phyloP scores from a whole-genome alignment of 352 stramenopile species.

The Pythium periplocum region DNA sequence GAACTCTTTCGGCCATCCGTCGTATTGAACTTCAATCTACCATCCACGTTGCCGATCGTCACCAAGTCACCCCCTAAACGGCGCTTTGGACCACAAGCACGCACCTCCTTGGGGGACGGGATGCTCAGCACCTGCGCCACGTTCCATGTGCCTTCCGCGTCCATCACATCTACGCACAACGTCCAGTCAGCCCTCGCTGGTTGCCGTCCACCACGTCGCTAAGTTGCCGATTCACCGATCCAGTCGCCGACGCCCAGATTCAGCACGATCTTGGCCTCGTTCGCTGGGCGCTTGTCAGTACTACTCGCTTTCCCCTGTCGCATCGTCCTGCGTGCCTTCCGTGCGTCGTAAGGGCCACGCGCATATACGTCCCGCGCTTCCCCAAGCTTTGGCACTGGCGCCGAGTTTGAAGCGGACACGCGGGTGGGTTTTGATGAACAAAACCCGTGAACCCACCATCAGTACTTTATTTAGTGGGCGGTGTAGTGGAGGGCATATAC shows the following conservation, averaged over 20 bases:
- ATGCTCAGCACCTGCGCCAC: slow-evolving; percentile 43
- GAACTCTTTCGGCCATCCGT: slow-evolving; percentile 52
- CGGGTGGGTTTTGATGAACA: no score
- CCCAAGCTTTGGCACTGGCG: no score
- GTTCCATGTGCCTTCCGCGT: slow-evolving; percentile 63
- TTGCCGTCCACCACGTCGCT: not conserved
- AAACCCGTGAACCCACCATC: no score
- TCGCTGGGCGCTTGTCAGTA: no score
- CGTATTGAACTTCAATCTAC: slow-evolving; percentile 65
- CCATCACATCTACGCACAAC: slow-evolving; percentile 42
- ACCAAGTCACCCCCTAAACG: not conserved
- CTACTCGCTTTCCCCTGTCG: no score
- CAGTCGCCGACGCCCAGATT: slow-evolving; percentile 26
- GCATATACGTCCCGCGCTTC: no score
- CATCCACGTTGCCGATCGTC: slow-evolving; percentile 11
- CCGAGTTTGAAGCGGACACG: no score
- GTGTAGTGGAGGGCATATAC: no score
- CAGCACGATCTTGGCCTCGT: slow-evolving; percentile 9
- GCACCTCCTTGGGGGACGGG: not conserved
- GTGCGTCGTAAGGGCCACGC: no score
- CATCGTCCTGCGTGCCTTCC: no score
- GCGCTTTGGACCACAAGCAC: not conserved
- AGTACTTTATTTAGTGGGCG: no score
- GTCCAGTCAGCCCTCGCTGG: not conserved
- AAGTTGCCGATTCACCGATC: slow-evolving; percentile 24